These are phyloP conservation scores for Pseudogymnoascus pannorum DNA, from an alignment of 2,329 filamentous ascomycete species.

Conservation along the genomic window DNA sequence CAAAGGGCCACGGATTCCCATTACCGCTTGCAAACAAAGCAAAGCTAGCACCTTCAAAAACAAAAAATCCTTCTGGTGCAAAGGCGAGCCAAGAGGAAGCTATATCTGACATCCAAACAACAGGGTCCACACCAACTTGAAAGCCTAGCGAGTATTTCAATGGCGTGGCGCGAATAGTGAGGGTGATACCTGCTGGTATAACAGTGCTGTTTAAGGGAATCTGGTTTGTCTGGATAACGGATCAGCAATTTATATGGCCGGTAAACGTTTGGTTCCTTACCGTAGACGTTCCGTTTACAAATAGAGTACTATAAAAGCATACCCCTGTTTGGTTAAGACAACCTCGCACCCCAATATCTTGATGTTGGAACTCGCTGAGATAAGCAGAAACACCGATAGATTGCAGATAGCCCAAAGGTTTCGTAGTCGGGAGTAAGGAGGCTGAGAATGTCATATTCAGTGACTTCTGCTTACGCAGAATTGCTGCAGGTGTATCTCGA, in stretches of 20 bases:
- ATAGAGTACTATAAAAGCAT: slow-evolving; percentile 15
- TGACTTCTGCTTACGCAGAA: slow-evolving; percentile 20
- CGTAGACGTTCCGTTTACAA: slow-evolving; percentile 12
- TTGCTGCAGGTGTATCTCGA: slow-evolving; percentile 17
- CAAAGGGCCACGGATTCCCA: slow-evolving; percentile 19
- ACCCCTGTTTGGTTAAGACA: slow-evolving; percentile 14
- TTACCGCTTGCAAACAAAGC: slow-evolving; percentile 19
- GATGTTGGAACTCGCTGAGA: slow-evolving; percentile 18
- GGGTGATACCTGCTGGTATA: slow-evolving; percentile 11
- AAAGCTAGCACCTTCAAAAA: slow-evolving; percentile 18
- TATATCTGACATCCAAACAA: slow-evolving; percentile 15
- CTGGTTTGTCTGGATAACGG: slow-evolving; percentile 7
- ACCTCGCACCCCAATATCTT: slow-evolving; percentile 17
- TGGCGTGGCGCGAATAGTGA: slow-evolving; percentile 17
- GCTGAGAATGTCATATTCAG: slow-evolving; percentile 21
- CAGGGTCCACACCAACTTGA: neutral
- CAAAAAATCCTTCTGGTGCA: slow-evolving; percentile 17
- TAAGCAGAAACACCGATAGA: slow-evolving; percentile 16
- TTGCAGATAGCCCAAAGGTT: slow-evolving; percentile 8
- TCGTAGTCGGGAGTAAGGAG: slow-evolving; percentile 10
- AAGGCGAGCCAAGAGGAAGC: slow-evolving; percentile 17
- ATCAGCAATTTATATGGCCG: neutral
- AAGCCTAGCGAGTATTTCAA: slow-evolving; percentile 17
- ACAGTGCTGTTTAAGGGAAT: slow-evolving; percentile 10
- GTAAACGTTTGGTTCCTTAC: slow-evolving; percentile 10